Conservation (phyloP, 2,329 filamentous ascomycete species). For the Xylaria sp. region DNA sequence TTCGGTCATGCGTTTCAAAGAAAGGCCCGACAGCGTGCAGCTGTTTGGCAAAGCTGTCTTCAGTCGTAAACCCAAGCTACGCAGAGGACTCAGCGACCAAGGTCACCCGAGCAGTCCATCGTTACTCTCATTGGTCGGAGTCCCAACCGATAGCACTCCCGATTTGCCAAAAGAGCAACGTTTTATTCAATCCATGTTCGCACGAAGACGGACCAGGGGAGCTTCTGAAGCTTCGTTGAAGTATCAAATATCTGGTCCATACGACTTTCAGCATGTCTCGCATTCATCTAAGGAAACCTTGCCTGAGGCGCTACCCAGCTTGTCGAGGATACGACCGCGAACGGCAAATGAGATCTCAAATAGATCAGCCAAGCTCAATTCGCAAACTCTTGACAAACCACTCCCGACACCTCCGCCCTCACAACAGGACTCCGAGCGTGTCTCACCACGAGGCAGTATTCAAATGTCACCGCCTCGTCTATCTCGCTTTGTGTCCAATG, state of each 20-base stretch:
- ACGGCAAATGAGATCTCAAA: slow-evolving; percentile 32
- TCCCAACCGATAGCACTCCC: slow-evolving; percentile 50
- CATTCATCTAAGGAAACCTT: slow-evolving; percentile 65
- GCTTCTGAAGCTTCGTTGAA: slow-evolving; percentile 49
- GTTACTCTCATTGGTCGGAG: slow-evolving; percentile 61
- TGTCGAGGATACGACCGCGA: slow-evolving; percentile 50
- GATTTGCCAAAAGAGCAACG: slow-evolving; percentile 55
- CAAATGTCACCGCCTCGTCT: slow-evolving; percentile 61
- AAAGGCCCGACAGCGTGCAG: slow-evolving; percentile 69
- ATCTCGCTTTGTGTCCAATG: slow-evolving; percentile 59
- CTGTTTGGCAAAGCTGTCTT: slow-evolving; percentile 70
- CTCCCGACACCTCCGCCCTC: slow-evolving; percentile 48
- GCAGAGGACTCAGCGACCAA: slow-evolving; percentile 62
- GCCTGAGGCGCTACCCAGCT: slow-evolving; percentile 56
- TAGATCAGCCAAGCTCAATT: slow-evolving; percentile 6
- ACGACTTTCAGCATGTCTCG: slow-evolving; percentile 74
- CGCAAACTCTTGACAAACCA: slow-evolving; percentile 37
- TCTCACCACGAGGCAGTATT: slow-evolving; percentile 63
- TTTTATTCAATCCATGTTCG: slow-evolving; percentile 63
- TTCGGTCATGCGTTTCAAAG: slow-evolving; percentile 62
- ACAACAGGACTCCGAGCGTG: slow-evolving; percentile 56
- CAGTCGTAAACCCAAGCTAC: slow-evolving; percentile 63
- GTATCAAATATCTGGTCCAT: slow-evolving; percentile 70
- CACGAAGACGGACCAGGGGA: slow-evolving; percentile 58
- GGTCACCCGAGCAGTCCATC: slow-evolving; percentile 61